These are phyloP conservation scores for Cruciata laevipes DNA, from an alignment of 257 asterid genomes.

Conservation along the genomic window DNA sequence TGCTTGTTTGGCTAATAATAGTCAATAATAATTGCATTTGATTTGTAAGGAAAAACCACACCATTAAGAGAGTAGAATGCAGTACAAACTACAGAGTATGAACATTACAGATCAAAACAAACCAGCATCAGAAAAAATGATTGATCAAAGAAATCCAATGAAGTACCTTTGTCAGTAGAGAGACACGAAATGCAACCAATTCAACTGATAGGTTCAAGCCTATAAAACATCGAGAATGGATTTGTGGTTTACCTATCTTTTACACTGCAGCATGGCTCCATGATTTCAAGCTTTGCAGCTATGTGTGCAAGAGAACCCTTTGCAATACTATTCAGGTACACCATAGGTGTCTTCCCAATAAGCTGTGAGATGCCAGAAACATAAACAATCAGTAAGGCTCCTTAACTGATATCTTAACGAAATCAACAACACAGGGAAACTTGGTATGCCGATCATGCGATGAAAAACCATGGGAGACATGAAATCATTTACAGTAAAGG, in stretches of 20 bases:
- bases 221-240: background rate
- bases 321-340: conserved; percentile 68
- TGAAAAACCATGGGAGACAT: background rate
- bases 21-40: background rate
- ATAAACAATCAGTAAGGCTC: background rate
- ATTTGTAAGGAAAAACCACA: background rate
- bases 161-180: no score
- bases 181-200: no score
- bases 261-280: conserved; percentile 99
- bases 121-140: background rate
- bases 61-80: no score
- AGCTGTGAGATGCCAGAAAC: conserved; percentile 45
- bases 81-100: background rate
- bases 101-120: background rate
- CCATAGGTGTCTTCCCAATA: conserved; percentile 97
- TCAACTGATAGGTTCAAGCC: no score
- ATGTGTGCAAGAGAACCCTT: conserved; percentile 86
- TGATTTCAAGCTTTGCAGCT: conserved; percentile 91
- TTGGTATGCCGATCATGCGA: background rate
- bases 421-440: background rate
- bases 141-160: no score
- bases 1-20: background rate
- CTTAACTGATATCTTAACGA: background rate
- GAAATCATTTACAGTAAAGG: background rate
- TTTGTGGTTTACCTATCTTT: conserved; percentile 64